A percentile compares a stretch with the other conserved stretches of the same genome.
phyloP scores from a whole-genome alignment of 495 filamentous ascomycete genomes.

The Hypoxylon intermedium region DNA sequence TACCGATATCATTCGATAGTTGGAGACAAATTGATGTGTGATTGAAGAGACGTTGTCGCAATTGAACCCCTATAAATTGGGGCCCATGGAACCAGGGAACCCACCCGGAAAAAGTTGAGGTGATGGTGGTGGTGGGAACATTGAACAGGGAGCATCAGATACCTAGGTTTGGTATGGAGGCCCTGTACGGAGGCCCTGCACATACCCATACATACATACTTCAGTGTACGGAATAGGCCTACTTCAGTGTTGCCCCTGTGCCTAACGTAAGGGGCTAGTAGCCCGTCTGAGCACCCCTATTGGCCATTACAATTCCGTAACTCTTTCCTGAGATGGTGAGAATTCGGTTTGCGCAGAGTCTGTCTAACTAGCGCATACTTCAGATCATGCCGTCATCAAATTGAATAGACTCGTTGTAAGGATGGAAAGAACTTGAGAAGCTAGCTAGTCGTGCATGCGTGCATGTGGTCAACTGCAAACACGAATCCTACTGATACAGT shows the following conservation, averaged over 20 bases:
- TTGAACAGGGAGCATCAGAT: not conserved
- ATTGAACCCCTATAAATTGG: slow-evolving; percentile 37
- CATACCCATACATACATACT: too few relatives aligned
- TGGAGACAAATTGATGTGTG: slow-evolving; percentile 22
- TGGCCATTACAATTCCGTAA: slow-evolving; percentile 1
- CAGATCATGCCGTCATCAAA: too few relatives aligned
- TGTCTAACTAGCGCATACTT: too few relatives aligned
- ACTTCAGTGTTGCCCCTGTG: too few relatives aligned
- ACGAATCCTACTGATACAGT: too few relatives aligned
- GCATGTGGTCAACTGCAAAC: too few relatives aligned
- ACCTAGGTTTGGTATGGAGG: too few relatives aligned
- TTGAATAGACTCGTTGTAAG: too few relatives aligned
- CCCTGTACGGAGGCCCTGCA: not conserved
- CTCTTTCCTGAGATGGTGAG: not conserved
- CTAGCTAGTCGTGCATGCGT: too few relatives aligned
- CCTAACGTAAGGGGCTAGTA: not conserved
- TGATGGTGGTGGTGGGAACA: slow-evolving; percentile 4
- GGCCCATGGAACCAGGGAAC: slow-evolving; percentile 27
- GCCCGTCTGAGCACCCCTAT: not conserved
- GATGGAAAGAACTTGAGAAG: too few relatives aligned
- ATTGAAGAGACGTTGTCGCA: slow-evolving; percentile 26
- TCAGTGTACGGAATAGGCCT: too few relatives aligned
- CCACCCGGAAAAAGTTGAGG: slow-evolving; percentile 33
- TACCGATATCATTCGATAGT: slow-evolving; percentile 34
- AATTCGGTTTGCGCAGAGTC: not conserved